phyloP scores from a whole-genome alignment of 176 grass and related monocot species.

The Eremochloa ophiuroides region DNA sequence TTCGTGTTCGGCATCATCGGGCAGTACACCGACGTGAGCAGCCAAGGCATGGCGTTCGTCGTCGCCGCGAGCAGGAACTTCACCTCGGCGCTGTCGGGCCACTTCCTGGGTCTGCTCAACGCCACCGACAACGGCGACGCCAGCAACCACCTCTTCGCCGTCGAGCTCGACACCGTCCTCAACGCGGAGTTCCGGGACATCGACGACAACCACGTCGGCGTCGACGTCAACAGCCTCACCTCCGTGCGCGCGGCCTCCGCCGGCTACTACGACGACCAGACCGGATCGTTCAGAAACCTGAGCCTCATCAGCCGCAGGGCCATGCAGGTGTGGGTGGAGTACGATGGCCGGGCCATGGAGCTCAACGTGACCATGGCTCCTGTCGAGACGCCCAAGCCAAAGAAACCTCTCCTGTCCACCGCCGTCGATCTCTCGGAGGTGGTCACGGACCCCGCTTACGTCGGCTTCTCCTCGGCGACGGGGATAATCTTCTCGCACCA shows the following conservation, averaged over 20 bases:
- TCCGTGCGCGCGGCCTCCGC: conserved; percentile 27
- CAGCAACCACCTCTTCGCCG: conserved; percentile 34
- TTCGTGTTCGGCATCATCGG: conserved; percentile 55
- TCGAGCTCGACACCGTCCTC: conserved; percentile 58
- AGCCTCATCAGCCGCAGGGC: conserved; percentile 19
- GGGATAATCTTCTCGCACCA: conserved; percentile 24
- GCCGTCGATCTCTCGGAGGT: conserved; percentile 24
- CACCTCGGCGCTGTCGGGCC: conserved; percentile 8
- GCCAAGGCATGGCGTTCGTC: conserved; percentile 43
- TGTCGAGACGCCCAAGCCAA: conserved; percentile 23
- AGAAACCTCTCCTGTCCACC: conserved; percentile 15
- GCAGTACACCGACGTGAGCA: conserved; percentile 10
- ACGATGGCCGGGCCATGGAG: conserved; percentile 10
- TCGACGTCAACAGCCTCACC: conserved; percentile 45
- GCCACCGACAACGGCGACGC: conserved; percentile 1
- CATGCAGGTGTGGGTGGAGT: conserved; percentile 60
- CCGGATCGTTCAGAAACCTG: conserved; percentile 18
- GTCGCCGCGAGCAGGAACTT: conserved; percentile 25
- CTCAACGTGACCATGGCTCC: conserved; percentile 39
- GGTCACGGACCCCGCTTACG: conserved; percentile 18
- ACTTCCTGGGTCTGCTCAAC: conserved; percentile 47
- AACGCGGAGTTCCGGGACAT: conserved; percentile 43
- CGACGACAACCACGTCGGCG: conserved; percentile 49
- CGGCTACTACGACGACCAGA: conserved; percentile 33
- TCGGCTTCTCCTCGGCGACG: conserved; percentile 45